Conservation (phyloP, 345 rosid species). For the Euclidium syriacum region DNA sequence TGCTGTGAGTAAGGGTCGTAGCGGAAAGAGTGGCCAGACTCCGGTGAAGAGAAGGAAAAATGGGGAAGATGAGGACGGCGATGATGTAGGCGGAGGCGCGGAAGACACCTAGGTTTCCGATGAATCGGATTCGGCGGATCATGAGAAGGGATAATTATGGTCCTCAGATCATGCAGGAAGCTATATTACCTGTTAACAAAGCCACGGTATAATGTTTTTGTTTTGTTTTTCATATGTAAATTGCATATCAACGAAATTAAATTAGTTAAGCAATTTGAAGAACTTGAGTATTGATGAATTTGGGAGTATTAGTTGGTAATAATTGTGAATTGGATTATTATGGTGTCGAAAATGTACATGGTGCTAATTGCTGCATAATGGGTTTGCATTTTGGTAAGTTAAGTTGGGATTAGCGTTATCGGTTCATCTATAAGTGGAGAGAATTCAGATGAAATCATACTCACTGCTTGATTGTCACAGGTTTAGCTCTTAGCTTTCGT, state of each 20-base stretch:
- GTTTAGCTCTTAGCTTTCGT: neutral
- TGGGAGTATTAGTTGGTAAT: neutral
- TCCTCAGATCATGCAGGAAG: constrained; percentile 45
- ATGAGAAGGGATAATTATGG: constrained; percentile 43
- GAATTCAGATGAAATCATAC: neutral
- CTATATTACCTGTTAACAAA: constrained; percentile 68
- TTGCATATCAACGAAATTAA: neutral
- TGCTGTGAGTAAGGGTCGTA: neutral
- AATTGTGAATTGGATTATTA: neutral
- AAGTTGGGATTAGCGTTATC: neutral
- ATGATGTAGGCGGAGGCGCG: constrained; percentile 19
- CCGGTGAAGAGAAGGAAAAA: constrained; percentile 20
- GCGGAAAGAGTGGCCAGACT: neutral
- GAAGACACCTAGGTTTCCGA: constrained; percentile 58
- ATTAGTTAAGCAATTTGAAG: neutral
- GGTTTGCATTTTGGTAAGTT: neutral
- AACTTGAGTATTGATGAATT: neutral
- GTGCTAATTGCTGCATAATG: neutral
- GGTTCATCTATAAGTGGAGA: neutral
- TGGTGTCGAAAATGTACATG: neutral
- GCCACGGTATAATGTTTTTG: constrained; percentile 49
- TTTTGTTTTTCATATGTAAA: neutral
- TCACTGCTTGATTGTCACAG: neutral
- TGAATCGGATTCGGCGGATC: constrained; percentile 66
- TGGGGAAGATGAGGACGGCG: constrained; percentile 26